Conservation (phyloP, 2,329 filamentous ascomycete genomes). For the Fusarium sacchari region DNA sequence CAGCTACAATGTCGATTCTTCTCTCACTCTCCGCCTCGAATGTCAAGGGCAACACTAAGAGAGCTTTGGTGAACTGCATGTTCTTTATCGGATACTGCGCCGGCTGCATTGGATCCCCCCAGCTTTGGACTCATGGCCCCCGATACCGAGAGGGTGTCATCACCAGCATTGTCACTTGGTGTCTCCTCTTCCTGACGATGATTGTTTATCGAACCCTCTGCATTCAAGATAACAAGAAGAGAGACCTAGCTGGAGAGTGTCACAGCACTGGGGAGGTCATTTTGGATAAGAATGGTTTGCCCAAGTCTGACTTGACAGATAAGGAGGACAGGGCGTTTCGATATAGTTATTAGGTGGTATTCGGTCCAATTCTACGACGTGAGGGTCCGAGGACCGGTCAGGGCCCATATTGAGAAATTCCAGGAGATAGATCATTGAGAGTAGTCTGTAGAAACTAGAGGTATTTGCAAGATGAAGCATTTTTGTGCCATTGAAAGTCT, state of each 20-base stretch:
- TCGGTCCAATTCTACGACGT: not conserved
- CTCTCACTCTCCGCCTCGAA: not conserved
- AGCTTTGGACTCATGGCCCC: not conserved
- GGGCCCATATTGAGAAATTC: no score
- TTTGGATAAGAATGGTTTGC: not conserved
- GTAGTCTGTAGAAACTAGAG: not conserved
- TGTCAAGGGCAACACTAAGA: slow-evolving; percentile 1
- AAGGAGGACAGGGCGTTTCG: not conserved
- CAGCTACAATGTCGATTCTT: not conserved
- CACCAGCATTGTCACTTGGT: not conserved
- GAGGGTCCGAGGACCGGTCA: no score
- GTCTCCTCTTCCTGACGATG: not conserved
- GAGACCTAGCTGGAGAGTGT: not conserved
- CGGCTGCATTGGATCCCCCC: not conserved
- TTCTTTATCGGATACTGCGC: slow-evolving; percentile 1
- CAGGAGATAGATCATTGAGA: not conserved
- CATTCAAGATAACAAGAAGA: not conserved
- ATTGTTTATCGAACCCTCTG: not conserved
- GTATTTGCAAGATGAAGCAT: not conserved
- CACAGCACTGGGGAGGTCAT: not conserved
- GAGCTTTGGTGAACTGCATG: not conserved
- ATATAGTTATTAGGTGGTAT: not conserved
- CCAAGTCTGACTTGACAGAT: not conserved
- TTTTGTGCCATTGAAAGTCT: not conserved
- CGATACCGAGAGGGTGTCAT: not conserved